Base-by-base conservation (phyloP, 805 yeast genomes). In the Candida parachauliodes region DNA sequence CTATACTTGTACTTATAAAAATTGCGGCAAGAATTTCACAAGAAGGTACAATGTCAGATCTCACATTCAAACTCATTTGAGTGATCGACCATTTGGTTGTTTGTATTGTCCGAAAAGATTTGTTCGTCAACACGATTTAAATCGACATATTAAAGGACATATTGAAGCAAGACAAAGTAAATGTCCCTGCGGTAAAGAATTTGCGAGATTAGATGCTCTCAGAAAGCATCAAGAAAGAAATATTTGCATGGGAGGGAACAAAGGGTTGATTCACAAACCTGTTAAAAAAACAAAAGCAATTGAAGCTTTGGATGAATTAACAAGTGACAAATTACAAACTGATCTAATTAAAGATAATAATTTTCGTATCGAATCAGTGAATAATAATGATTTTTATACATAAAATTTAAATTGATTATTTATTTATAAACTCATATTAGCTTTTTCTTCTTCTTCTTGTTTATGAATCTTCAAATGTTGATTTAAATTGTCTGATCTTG, bases 141-240 rank as follows among this genome's bases (percentile, higher is more conserved):
- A 87, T 43, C 76, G 99, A 43, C 99, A 93, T 54, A 80, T 78
- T 47, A 87, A 86, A 56, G 85, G 89, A 11, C 99, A 93, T 55
- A 72, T 77, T 37, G 88, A 79, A 36, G 80, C 81, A 44, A 73
- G 81, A 19, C 81, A 74, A 48, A 63, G 68, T 38, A 67, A 67
- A 19, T 93, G 98, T 61, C 83, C 84, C 0, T 94, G 99, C 65
- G 96, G 97, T n/a, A 91, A 89, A 61, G 81, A 81, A 44, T 93
- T 93, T 63, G 81, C 91, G 1, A 72, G 98, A 41, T 82, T 84
- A 37, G 97, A 93, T 65, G 96, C 96, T 0, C 65, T 89, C 57
- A 79, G 77, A 48, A 75, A 91, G 44, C 98, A 91, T 55, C 69
- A 87, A 46, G 68, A 77, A 32, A 73, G 95, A 47, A 78, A 79